phyloP scores from a whole-genome alignment of 2,329 filamentous ascomycete species.

The Trichoderma hamatum region DNA sequence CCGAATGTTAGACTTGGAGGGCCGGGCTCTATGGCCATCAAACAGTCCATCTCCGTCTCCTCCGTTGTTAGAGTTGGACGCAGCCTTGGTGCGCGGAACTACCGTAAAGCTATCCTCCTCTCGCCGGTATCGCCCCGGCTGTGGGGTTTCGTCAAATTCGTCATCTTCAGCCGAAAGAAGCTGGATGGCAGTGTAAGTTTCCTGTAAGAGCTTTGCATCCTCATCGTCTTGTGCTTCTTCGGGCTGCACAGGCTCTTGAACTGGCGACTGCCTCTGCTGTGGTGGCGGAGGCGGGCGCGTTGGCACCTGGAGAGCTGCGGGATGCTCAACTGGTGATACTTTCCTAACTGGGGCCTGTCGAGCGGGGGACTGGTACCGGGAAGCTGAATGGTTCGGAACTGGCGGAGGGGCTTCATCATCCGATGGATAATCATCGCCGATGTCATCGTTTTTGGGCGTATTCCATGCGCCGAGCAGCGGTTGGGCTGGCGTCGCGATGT shows the following conservation, averaged over 20 bases:
- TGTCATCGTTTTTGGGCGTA: constrained; percentile 48
- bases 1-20: constrained; percentile 43
- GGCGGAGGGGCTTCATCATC: constrained; percentile 44
- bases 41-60: constrained; percentile 56
- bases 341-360: constrained; percentile 10
- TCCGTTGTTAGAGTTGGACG: constrained; percentile 36
- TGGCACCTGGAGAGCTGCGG: constrained; percentile 29
- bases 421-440: constrained; percentile 50
- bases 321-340: neutral
- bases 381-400: constrained; percentile 45
- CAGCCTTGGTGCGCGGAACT: constrained; percentile 36
- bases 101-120: constrained; percentile 47
- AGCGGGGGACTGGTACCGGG: constrained; percentile 17
- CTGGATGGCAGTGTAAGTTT: constrained; percentile 54
- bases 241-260: constrained; percentile 44
- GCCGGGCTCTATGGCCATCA: constrained; percentile 49
- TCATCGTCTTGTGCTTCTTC: constrained; percentile 53
- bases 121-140: constrained; percentile 41
- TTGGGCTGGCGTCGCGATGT: constrained; percentile 50
- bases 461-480: constrained; percentile 53
- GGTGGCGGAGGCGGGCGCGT: constrained; percentile 5
- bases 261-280: constrained; percentile 34
- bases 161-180: constrained; percentile 43
- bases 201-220: constrained; percentile 56
- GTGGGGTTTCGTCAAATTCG: constrained; percentile 29